Evolutionary conservation across 345 rosid species (phyloP), one percentile per base, ranked within the genome.

Genomic region (Triadica sebifera): DNA sequence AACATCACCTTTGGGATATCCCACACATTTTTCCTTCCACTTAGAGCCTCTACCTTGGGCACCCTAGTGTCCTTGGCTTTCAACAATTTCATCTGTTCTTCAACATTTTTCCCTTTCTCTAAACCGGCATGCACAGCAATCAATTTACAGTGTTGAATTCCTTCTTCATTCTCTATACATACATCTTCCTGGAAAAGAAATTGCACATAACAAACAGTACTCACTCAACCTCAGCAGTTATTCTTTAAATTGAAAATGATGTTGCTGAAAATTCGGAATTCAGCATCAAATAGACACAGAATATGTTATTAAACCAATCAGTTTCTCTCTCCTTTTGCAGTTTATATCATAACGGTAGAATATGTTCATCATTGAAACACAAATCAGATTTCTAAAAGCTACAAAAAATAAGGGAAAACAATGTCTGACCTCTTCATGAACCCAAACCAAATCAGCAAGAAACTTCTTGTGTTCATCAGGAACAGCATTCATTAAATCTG

Each of bases 401-500:
- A 41, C 41, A 19, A 76, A 62, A 17, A 68, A 59, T 69, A 74
- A 20, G 67, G 70, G 74, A 15, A 51, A 39, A 29, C 12, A 58
- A 69, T n/a, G 8, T n/a, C 63, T 19, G 66, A 88, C 98, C 92
- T 89, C 94, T 84, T 90, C 93, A 79, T 92, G 89, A 70, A 92
- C 89, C 98, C 97, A 94, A 46, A 87, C 93, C 87, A 89, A 62
- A 79, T 86, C 78, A 41, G 86, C 88, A 74, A 94, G 89, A 84
- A 92, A 94, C 85, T 85, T 88, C 82, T 88, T 92, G 86, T 94
- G 97, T 71, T 85, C 90, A 73, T 88, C 92, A 12, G 95, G 97
- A 38, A 94, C 90, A 0, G 84, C 97, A 86, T 87, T 86, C 61
- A 87, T 69, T 87, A 90, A 89, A 77, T 88, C 97, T 94, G 85